phyloP scores from a whole-genome alignment of 2,329 filamentous ascomycete species.

The Curvularia eragrostidis region DNA sequence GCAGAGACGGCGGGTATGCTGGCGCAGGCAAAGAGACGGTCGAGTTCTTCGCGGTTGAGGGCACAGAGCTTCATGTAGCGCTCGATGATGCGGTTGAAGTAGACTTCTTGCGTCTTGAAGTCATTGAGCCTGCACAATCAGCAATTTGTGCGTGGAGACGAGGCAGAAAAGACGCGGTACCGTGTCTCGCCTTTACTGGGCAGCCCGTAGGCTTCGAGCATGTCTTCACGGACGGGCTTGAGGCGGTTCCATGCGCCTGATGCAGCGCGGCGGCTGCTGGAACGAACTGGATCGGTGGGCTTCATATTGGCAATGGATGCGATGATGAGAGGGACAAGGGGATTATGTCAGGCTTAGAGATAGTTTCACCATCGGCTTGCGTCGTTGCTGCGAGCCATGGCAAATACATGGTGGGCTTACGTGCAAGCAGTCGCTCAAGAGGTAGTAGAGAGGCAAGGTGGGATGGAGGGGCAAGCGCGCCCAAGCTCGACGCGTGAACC shows the following conservation, averaged over 20 bases:
- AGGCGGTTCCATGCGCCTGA: slow-evolving; percentile 57
- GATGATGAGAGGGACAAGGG: not conserved
- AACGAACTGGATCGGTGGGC: slow-evolving; percentile 41
- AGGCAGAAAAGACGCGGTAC: slow-evolving; percentile 55
- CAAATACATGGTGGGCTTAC: slow-evolving; percentile 14
- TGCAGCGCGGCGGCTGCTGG: slow-evolving; percentile 47
- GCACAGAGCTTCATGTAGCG: slow-evolving; percentile 91
- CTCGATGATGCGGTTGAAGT: slow-evolving; percentile 86
- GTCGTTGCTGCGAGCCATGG: slow-evolving; percentile 3
- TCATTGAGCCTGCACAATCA: slow-evolving; percentile 57
- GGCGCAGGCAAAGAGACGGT: slow-evolving; percentile 75
- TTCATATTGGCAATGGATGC: slow-evolving; percentile 30
- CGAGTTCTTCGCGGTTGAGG: slow-evolving; percentile 73
- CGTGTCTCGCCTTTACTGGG: slow-evolving; percentile 90
- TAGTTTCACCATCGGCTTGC: not conserved
- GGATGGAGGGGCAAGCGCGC: slow-evolving; percentile 28
- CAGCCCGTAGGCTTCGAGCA: slow-evolving; percentile 80
- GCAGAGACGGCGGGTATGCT: slow-evolving; percentile 30
- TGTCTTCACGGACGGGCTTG: slow-evolving; percentile 76
- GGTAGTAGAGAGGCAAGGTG: slow-evolving; percentile 32
- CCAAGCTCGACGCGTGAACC: slow-evolving; percentile 17
- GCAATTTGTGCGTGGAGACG: not conserved
- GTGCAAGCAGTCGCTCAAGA: slow-evolving; percentile 29
- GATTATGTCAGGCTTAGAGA: slow-evolving; percentile 4
- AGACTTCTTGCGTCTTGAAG: slow-evolving; percentile 78